phyloP scores from a whole-genome alignment of 306 rosid species.

The Prunus fruticosa region DNA sequence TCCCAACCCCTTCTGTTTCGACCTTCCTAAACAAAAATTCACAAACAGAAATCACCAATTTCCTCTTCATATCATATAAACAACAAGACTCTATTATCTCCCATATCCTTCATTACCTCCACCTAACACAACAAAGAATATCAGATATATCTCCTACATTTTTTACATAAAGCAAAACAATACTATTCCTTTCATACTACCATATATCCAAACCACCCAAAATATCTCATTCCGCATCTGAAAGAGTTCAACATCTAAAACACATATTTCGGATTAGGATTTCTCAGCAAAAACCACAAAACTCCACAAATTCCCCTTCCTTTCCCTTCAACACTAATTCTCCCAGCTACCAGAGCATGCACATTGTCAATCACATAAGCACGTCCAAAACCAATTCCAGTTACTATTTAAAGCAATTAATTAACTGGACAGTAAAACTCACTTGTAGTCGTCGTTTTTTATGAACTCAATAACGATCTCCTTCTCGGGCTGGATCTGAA shows the following conservation, averaged over 20 bases:
- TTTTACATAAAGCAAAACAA: neutral
- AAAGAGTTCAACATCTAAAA: neutral
- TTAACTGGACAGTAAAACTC: neutral
- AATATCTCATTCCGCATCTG: neutral
- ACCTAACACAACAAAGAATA: neutral
- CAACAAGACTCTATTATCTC: neutral
- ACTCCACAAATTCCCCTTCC: neutral
- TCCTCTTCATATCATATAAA: neutral
- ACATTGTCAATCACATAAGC: neutral
- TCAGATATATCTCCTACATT: too few species aligned
- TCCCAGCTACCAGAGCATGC: neutral
- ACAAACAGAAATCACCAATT: neutral
- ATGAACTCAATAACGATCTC: constrained; percentile 96
- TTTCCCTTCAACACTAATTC: neutral
- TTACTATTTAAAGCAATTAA: neutral
- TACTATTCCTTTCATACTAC: neutral
- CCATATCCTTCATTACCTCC: neutral
- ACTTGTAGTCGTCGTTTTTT: constrained; percentile 94
- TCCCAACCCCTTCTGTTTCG: neutral
- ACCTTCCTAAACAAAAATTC: neutral
- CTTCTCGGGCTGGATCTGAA: constrained; percentile 98
- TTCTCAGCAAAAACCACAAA: neutral
- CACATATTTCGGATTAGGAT: neutral
- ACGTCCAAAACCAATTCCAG: neutral
- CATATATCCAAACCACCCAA: neutral